A percentile compares a stretch with the other conserved stretches of the same genome.
phyloP scores from a whole-genome alignment of 768 basidiomycete genomes.

The Termitomyces sp. region DNA sequence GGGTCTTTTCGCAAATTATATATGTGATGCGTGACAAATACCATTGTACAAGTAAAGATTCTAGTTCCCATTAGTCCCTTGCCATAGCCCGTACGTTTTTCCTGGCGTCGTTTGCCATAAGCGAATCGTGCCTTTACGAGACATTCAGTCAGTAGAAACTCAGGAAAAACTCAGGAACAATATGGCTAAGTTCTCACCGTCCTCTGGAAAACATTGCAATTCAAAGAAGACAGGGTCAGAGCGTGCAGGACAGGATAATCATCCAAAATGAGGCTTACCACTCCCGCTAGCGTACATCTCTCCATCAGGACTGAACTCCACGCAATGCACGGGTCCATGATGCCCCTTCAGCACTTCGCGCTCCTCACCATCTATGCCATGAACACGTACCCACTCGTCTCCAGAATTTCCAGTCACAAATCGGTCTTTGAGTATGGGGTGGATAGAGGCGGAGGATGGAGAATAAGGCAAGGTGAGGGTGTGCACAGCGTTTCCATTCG shows the following conservation, averaged over 20 bases:
- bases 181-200: constrained; percentile 41
- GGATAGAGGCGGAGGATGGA: constrained; percentile 93
- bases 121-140: constrained; percentile 76
- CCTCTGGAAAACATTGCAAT: constrained; percentile 47
- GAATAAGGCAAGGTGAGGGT: constrained; percentile 79
- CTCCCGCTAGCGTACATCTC: constrained; percentile 98
- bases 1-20: constrained; percentile 12
- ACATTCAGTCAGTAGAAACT: neutral
- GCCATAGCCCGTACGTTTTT: constrained; percentile 90
- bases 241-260: neutral
- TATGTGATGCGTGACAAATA: neutral
- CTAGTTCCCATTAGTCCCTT: constrained; percentile 52
- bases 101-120: constrained; percentile 97
- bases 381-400: constrained; percentile 97
- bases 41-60: constrained; percentile 22
- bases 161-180: neutral
- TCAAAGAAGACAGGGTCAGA: constrained; percentile 3
- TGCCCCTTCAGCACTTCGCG: constrained; percentile 92
- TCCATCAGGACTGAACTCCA: constrained; percentile 93
- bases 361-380: constrained; percentile 89
- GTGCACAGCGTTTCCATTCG: constrained; percentile 65
- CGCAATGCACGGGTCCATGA: constrained; percentile 94
- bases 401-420: constrained; percentile 88
- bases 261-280: constrained; percentile 50
- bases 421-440: constrained; percentile 82